Base-by-base conservation (phyloP, 73 alveolate genomes). In the Uronychia binucleata region DNA sequence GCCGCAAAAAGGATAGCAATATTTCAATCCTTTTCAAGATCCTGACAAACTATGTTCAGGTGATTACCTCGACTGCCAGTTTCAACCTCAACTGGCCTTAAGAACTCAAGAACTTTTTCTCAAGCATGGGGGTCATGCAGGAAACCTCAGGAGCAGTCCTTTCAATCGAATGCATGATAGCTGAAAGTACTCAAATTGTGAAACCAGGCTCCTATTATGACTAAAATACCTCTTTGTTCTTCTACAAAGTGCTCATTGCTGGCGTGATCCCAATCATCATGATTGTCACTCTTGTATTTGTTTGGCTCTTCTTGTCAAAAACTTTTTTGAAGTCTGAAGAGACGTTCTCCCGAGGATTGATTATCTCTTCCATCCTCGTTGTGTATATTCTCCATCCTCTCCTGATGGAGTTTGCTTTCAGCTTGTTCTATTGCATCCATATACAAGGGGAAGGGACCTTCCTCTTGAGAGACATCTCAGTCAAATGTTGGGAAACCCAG, bases 31-130 rank as follows among this genome's bases (percentile, higher is more conserved):
- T 74, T 14, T 74, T 74, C 11, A 74, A 30, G 31, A 74, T 74
- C 79, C n/a, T 74, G 19, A 74, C 79, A 8, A 90, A 87, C 88
- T 90, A 90, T 34, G 11, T 87, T 75, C 89, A 90, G 46, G 67
- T 90, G 29, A 87, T 89, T 19, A 76, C 90, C n/a, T 76, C 86
- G 29, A 85, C 95, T 27, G 60, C 85, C 33, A 76, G 86, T 60
- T 92, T 84, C 57, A 81, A 89, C 58, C 75, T 92, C 60, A 91
- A 85, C 28, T 88, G 89, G 89, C 94, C 94, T 30, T 28, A 27
- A 27, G 75, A 81, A 28, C 74, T 85, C 30, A 32, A 76, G 59
- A 78, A 78, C 19, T 59, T 58, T 35, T 75, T 87, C 28, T 78
- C 58, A 31, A 28, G 79, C 25, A 32, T 86, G 26, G 75, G 83